Conservation (phyloP, 495 filamentous ascomycete species). For the Hamigera avellanea region DNA sequence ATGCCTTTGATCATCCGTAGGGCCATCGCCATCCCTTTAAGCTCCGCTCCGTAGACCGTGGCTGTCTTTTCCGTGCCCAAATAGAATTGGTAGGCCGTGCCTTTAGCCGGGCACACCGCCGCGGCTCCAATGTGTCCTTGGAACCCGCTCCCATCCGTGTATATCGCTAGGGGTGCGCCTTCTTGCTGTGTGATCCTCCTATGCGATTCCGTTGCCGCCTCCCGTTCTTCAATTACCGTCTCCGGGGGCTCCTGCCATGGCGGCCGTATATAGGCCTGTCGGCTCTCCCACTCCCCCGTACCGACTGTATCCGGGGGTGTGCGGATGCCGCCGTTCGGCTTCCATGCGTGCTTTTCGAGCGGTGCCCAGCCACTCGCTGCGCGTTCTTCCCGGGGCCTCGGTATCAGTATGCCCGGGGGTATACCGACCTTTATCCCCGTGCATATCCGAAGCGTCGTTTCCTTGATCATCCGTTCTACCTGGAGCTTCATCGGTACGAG, state of each 20-base stretch:
- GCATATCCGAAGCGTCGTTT: constrained; percentile 3
- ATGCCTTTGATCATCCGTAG: too few species aligned
- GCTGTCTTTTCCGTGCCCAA: too few species aligned
- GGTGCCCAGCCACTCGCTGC: neutral
- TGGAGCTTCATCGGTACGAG: constrained; percentile 4
- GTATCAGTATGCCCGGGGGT: neutral
- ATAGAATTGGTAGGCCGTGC: too few species aligned
- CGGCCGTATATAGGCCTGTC: constrained; percentile 1
- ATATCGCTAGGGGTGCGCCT: too few species aligned
- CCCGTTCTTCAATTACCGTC: neutral
- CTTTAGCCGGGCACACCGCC: too few species aligned
- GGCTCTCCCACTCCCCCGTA: constrained; percentile 3
- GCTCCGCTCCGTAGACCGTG: too few species aligned
- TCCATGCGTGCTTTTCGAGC: constrained; percentile 2
- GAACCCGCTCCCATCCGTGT: too few species aligned
- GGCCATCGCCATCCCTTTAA: too few species aligned
- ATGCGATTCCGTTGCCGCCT: constrained; percentile 14
- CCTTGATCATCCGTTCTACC: constrained; percentile 6
- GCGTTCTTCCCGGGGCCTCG: too few species aligned
- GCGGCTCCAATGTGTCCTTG: too few species aligned
- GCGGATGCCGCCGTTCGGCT: neutral
- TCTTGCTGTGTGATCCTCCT: too few species aligned
- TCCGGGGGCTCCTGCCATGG: constrained; percentile 2
- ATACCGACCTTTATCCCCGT: neutral
- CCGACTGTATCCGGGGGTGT: neutral